Evolutionary conservation across 169 alveolate species (phyloP), one percentile per base, ranked within the genome.

Genomic region (Cardiosporidium cionae): DNA sequence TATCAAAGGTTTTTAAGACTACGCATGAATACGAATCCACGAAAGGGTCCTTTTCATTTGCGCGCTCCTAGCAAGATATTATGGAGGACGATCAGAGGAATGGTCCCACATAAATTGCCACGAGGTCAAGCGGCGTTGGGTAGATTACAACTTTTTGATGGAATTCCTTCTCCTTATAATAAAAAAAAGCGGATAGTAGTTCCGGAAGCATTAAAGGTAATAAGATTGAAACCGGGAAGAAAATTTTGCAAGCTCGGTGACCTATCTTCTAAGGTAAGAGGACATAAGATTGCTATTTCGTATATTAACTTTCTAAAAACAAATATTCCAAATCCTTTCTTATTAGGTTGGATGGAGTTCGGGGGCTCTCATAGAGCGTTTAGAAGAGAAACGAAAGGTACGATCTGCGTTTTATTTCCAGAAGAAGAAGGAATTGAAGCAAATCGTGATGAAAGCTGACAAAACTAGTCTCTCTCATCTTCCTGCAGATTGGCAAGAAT

Each of bases 1-100:
- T 96, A 91, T 87, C 94, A 88, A 81, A 95, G 92, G 73, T 96
- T 93, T 94, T 85, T 94, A 82, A 85, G 98, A 74, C 91, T 94
- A 76, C 84, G 95, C 77, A 94, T 93, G 88, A 95, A 95, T 86
- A 87, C 98, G 54, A 95, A 96, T 89, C 99, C 99, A 33, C 85
- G 83, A 72, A 90, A 92, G 66, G 99, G 99, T 22, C 98, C 97
- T 32, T 83, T 91, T 87, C 99, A 97, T 89, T 88, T 86, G 84
- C 90, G 98, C 74, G 93, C 97, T 34, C 99, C 99, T 32, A 87
- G 98, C 28, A 96, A 94, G 83, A 92, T 95, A 65, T 90, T 97
- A 87, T 95, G 98, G 98, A 93, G 99, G 84, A 91, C 94, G 65
- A 95, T 96, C 68, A 93, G 99, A 67, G 99, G 99, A 71, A 98